Percentiles rank a stretch among this genome's conserved stretches.
Evolutionary conservation across 2,329 filamentous ascomycete genomes (phyloP).

Genomic region (Aspergillus fijiensis): DNA sequence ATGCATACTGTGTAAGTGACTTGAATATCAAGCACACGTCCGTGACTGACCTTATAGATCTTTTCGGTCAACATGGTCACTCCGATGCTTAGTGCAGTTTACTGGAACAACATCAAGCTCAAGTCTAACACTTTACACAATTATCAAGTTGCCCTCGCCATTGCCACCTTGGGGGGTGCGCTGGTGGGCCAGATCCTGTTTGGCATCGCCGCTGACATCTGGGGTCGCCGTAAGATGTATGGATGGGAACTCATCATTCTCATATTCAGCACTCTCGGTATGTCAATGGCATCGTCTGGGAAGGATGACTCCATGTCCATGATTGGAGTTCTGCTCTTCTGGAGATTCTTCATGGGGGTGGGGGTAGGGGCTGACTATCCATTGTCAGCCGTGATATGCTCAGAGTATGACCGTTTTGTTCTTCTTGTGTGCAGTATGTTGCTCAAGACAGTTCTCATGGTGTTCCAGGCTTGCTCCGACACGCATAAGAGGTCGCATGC

Average conservation of each 20-base stretch:
- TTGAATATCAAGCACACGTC: no score
- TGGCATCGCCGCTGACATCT: slow-evolving; percentile 39
- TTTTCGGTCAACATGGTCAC: slow-evolving; percentile 20
- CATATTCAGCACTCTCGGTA: slow-evolving; percentile 42
- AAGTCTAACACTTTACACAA: not conserved
- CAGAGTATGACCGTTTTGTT: slow-evolving; percentile 42
- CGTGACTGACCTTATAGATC: slow-evolving; percentile 11
- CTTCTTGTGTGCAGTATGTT: not conserved
- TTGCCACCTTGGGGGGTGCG: slow-evolving; percentile 26
- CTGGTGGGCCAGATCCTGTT: slow-evolving; percentile 33
- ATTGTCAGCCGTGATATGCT: slow-evolving; percentile 63
- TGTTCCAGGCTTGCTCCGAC: slow-evolving; percentile 40
- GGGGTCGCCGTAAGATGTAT: slow-evolving; percentile 48
- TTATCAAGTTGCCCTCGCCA: slow-evolving; percentile 17
- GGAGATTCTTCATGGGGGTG: slow-evolving; percentile 45
- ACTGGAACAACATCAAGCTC: slow-evolving; percentile 6
- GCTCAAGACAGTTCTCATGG: not conserved
- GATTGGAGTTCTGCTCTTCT: slow-evolving; percentile 42
- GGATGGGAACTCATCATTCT: slow-evolving; percentile 47
- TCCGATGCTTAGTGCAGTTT: slow-evolving; percentile 15
- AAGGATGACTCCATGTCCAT: slow-evolving; percentile 38
- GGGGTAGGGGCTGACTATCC: slow-evolving; percentile 67
- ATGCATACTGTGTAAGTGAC: slow-evolving; percentile 13
- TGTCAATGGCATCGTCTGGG: slow-evolving; percentile 42
- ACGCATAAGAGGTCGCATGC: slow-evolving; percentile 68